Base-by-base conservation (phyloP, 352 stramenopile genomes). In the Plasmopara muralis region DNA sequence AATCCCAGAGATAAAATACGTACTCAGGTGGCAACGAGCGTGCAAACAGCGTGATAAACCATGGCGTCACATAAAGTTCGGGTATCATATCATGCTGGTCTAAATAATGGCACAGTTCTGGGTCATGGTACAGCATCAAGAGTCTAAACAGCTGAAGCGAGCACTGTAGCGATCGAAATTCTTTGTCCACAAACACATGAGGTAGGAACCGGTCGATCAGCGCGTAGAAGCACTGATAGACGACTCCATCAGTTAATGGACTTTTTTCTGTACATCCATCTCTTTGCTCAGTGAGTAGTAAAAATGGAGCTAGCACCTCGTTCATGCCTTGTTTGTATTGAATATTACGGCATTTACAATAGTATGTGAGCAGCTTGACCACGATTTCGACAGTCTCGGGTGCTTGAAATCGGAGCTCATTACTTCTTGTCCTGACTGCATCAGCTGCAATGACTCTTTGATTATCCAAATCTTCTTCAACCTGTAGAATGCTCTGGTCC, bases 251-350 rank as follows among this genome's bases (percentile, higher is more conserved):
- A 0, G 82, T 56, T 56, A 89, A 49, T 14, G 65, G 57, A 10
- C 60, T 57, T 13, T 47, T 51, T n/a, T 65, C 54, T 29, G 75
- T 61, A n/a, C 12, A 30, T 7, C 47, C 53, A 31, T 59, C 46
- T 13, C 53, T 50, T 35, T 45, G 40, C 38, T 73, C 64, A 5
- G 64, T 73, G 29, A 96, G 72, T 45, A 96, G 68, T 20, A 97
- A 51, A 53, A 97, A 96, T 1, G 90, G 90, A 13, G 90, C 89
- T 5, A 97, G 66, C 42, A 97, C 86, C 62, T 97, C 90, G 63
- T 97, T 97, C 88, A 97, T 94, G 13, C 90, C 90, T 67, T 97
- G 89, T 49, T 97, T 97, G 83, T 97, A 97, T 16, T 70, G 62
- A 46, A 96, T 79, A 35, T 66, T 87, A 43, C 89, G 80, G 47